A percentile compares a stretch with the other conserved stretches of the same genome.
Evolutionary conservation across 2,329 filamentous ascomycete species (phyloP).

Genomic region (Emergomyces orientalis): DNA sequence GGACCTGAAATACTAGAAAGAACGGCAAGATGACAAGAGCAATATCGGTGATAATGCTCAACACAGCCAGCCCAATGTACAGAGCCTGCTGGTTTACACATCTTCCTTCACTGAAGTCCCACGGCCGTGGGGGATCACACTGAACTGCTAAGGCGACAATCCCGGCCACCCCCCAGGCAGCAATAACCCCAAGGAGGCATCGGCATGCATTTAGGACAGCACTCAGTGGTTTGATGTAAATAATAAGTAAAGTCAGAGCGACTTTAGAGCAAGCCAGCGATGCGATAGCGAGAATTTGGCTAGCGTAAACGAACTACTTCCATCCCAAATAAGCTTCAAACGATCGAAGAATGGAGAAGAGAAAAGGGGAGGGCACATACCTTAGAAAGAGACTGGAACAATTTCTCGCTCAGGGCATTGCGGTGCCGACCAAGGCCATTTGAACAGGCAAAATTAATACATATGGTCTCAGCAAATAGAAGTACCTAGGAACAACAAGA

Average conservation of each 20-base stretch:
- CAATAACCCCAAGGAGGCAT: slow-evolving; percentile 13
- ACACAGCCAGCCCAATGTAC: slow-evolving; percentile 15
- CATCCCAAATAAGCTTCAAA: neutral
- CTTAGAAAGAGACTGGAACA: slow-evolving; percentile 17
- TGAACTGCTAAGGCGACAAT: slow-evolving; percentile 18
- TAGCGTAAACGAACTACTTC: slow-evolving; percentile 17
- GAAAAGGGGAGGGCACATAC: slow-evolving; percentile 8
- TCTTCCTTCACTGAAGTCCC: slow-evolving; percentile 16
- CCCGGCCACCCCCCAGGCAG: slow-evolving; percentile 16
- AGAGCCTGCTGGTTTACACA: slow-evolving; percentile 20
- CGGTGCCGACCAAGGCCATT: slow-evolving; percentile 18
- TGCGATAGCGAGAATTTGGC: slow-evolving; percentile 18
- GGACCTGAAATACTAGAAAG: slow-evolving; percentile 19
- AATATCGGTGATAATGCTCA: slow-evolving; percentile 19
- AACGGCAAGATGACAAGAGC: slow-evolving; percentile 18
- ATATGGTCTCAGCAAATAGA: slow-evolving; percentile 14
- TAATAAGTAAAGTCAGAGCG: slow-evolving; percentile 19
- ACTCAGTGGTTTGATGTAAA: slow-evolving; percentile 19
- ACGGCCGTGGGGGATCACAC: slow-evolving; percentile 17
- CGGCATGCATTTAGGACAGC: slow-evolving; percentile 17
- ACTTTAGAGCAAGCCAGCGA: slow-evolving; percentile 18
- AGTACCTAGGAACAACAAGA: slow-evolving; percentile 4
- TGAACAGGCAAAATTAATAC: slow-evolving; percentile 16
- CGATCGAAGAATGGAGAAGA: slow-evolving; percentile 5
- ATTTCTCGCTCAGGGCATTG: slow-evolving; percentile 11